A percentile compares a stretch with the other conserved stretches of the same genome.
These are phyloP conservation scores for Sicyos baderoa DNA, from an alignment of 306 rosid genomes.

Conservation along the genomic window DNA sequence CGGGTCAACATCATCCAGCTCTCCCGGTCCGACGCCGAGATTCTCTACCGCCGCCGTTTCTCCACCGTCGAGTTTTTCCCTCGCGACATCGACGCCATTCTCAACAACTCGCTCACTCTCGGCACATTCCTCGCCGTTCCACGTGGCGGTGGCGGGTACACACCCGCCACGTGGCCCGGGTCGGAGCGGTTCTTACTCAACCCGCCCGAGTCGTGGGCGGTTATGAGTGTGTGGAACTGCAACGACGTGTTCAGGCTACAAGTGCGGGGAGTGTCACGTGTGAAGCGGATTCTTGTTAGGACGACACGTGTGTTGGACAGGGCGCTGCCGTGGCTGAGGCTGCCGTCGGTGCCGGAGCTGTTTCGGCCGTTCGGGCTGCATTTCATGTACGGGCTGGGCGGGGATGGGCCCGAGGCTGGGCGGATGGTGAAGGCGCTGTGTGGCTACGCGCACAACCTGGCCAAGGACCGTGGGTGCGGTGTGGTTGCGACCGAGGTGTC, in stretches of 20 bases:
- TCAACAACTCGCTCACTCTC: slow-evolving; percentile 51
- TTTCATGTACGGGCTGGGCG: slow-evolving; percentile 75
- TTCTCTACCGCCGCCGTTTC: slow-evolving; percentile 59
- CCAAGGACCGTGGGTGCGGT: slow-evolving; percentile 56
- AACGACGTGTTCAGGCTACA: slow-evolving; percentile 68
- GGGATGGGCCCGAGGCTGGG: slow-evolving; percentile 56
- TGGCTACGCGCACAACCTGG: slow-evolving; percentile 65
- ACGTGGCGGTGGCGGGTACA: slow-evolving; percentile 36
- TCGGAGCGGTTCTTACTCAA: slow-evolving; percentile 39
- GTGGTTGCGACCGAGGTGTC: slow-evolving; percentile 85
- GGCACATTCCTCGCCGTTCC: slow-evolving; percentile 89
- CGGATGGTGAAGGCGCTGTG: slow-evolving; percentile 55
- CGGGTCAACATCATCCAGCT: slow-evolving; percentile 46
- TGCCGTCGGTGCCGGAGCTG: slow-evolving; percentile 71
- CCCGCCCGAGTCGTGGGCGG: slow-evolving; percentile 84
- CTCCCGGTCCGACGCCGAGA: slow-evolving; percentile 49
- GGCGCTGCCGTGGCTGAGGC: slow-evolving; percentile 63
- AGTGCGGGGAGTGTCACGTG: slow-evolving; percentile 63
- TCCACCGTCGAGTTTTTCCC: slow-evolving; percentile 88
- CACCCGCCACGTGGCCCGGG: slow-evolving; percentile 46
- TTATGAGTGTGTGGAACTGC: slow-evolving; percentile 79
- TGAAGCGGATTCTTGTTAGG: slow-evolving; percentile 39
- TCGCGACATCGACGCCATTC: slow-evolving; percentile 74
- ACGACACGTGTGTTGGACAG: slow-evolving; percentile 62
- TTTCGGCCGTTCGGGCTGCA: slow-evolving; percentile 74